Percentiles rank a stretch among this genome's conserved stretches.
phyloP scores from a whole-genome alignment of 2,329 filamentous ascomycete species.

The Zalaria obscura region DNA sequence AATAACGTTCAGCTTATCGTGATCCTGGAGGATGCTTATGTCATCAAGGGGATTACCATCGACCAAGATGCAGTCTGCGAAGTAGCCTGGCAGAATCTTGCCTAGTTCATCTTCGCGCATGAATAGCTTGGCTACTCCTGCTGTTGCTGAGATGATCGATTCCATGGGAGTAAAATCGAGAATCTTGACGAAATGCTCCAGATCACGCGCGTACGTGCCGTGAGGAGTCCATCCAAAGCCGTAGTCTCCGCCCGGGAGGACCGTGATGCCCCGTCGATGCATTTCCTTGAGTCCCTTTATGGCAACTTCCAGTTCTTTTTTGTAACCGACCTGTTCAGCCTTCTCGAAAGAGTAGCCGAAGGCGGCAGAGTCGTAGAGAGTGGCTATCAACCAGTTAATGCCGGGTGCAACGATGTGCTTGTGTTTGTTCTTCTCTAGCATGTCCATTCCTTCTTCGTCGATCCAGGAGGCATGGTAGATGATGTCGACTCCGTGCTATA shows the following conservation, averaged over 20 bases:
- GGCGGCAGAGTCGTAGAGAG: conserved; percentile 22
- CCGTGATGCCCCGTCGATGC: conserved; percentile 28
- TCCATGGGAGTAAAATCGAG: conserved; percentile 32
- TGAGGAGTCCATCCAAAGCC: conserved; percentile 36
- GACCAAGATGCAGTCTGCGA: conserved; percentile 31
- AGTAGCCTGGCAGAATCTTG: conserved; percentile 27
- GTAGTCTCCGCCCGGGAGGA: conserved; percentile 33
- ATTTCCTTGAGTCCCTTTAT: conserved; percentile 28
- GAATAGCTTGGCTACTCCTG: conserved; percentile 25
- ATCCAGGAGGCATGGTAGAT: conserved; percentile 33
- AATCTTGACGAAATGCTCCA: conserved; percentile 31
- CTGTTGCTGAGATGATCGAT: conserved; percentile 29
- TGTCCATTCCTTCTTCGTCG: conserved; percentile 22
- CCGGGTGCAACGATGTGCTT: conserved; percentile 28
- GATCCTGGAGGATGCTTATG: conserved; percentile 28
- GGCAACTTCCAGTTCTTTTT: conserved; percentile 26
- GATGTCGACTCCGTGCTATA: conserved; percentile 30
- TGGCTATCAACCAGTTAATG: conserved; percentile 29
- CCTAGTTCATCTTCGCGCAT: conserved; percentile 27
- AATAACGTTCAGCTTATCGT: conserved; percentile 29
- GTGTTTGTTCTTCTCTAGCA: conserved; percentile 25
- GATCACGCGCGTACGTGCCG: conserved; percentile 33
- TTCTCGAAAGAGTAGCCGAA: conserved; percentile 29
- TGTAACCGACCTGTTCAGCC: conserved; percentile 31
- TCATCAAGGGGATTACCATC: conserved; percentile 31